Base-by-base conservation (phyloP, 768 basidiomycete species). In the Neoboletus brunneissimus region DNA sequence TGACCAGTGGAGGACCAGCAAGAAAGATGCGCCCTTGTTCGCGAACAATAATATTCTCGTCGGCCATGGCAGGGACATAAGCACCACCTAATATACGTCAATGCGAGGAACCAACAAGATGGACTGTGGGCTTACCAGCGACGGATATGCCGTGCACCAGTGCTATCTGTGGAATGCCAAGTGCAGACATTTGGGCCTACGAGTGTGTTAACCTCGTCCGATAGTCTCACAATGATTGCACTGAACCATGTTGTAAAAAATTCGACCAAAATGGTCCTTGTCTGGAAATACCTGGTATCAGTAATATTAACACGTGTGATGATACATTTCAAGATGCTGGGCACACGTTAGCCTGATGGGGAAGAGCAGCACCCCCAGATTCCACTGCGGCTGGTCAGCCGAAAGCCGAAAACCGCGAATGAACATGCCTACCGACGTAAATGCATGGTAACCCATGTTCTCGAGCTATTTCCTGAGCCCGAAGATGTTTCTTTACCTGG, bases 21-120 rank as follows among this genome's bases (percentile, higher is more conserved):
- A 98, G 81, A 76, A 97, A 97, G 61, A 98, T 97, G 18, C 82
- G 88, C 0, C 94, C 94, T 74, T 96, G 94, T 57, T 94, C 89
- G 56, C 86, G 84, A 32, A 93, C 91, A 58, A 93, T 94, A 63
- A 93, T 81, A 60, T 92, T 94, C 73, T 94, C 91, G 67, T 98
- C 94, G 1, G 94, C 91, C 91, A 98, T 96, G 3, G 94, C 94
- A 27, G 94, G 94, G 42, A 96, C 92, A 73, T 94, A 95, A 40
- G 94, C 94, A 55, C 94, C 94, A 54, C 89, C 89, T 88, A 44
- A 18, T 48, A 32, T 18, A 62, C 53, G 56, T 46, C 41, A 55
- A 55, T 23, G 46, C 42, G 44, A 58, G 41, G 47, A 29, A 43
- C 15, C 7, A 48, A 43, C 48, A 44, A 55, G 54, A 51, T 8